These are phyloP conservation scores for Pseudozyma tsukubaensis DNA, from an alignment of 1,284 basidiomycete species.

Conservation along the genomic window DNA sequence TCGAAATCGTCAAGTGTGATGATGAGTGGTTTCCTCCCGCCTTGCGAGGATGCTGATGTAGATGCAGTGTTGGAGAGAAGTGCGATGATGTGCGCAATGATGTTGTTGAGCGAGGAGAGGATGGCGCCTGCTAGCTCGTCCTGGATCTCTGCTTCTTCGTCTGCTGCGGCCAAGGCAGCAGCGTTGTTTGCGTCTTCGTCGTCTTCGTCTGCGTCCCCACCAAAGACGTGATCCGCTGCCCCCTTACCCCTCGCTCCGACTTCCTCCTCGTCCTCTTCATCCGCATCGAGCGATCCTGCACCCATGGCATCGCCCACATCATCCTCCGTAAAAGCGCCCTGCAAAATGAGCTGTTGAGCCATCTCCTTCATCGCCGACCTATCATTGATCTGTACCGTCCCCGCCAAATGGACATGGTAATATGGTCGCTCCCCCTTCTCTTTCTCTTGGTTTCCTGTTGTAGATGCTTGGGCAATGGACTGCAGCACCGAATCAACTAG, in stretches of 20 bases:
- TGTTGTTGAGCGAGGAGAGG: conserved; percentile 49
- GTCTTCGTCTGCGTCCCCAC: conserved; percentile 32
- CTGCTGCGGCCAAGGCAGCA: conserved; percentile 3
- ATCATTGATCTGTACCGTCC: conserved; percentile 58
- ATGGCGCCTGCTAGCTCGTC: conserved; percentile 33
- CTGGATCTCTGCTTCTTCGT: conserved; percentile 42
- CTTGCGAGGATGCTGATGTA: neutral
- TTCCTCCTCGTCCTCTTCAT: conserved; percentile 11
- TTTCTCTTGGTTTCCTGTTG: neutral
- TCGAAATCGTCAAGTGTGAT: conserved; percentile 65
- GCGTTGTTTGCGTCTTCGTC: conserved; percentile 10
- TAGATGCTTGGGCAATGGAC: conserved; percentile 7
- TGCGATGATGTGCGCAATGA: conserved; percentile 58
- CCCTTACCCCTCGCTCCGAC: neutral
- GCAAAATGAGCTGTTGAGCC: conserved; percentile 61
- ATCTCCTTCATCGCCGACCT: conserved; percentile 62
- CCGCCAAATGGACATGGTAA: conserved; percentile 57
- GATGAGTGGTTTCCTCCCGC: conserved; percentile 51
- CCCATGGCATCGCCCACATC: conserved; percentile 30
- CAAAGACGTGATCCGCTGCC: conserved; percentile 30
- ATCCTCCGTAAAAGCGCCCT: conserved; percentile 56
- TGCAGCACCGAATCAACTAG: conserved; percentile 59
- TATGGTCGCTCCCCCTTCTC: conserved; percentile 11
- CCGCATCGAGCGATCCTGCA: conserved; percentile 3
- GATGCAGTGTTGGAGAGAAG: conserved; percentile 51